These are phyloP conservation scores for Neolentinus lepideus DNA, from an alignment of 1,284 basidiomycete genomes.

Conservation along the genomic window DNA sequence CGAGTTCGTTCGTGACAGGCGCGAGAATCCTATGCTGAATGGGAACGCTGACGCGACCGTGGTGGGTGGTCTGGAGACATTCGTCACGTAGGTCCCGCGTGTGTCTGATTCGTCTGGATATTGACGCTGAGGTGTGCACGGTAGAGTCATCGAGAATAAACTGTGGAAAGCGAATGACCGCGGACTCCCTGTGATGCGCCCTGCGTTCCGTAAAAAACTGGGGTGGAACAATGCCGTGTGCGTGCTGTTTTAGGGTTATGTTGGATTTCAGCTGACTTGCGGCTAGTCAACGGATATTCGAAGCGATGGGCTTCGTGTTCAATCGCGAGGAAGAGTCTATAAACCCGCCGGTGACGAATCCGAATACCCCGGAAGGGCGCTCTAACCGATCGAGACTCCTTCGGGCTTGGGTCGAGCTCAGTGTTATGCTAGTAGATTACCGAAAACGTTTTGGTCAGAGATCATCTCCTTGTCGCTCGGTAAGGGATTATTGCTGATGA, in stretches of 20 bases:
- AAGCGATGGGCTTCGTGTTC: slow-evolving; percentile 47
- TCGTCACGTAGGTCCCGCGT: slow-evolving; percentile 45
- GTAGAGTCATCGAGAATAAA: slow-evolving; percentile 64
- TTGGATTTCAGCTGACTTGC: not conserved
- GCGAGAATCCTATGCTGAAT: slow-evolving; percentile 29
- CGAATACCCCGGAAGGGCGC: slow-evolving; percentile 34
- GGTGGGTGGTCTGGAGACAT: slow-evolving; percentile 54
- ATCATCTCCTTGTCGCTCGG: no score
- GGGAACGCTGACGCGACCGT: slow-evolving; percentile 43
- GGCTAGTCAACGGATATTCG: slow-evolving; percentile 27
- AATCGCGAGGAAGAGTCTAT: slow-evolving; percentile 31
- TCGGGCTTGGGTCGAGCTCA: slow-evolving; percentile 69
- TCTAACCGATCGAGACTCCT: slow-evolving; percentile 53
- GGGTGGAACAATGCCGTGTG: slow-evolving; percentile 61
- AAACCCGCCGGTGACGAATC: slow-evolving; percentile 48
- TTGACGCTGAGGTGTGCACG: not conserved
- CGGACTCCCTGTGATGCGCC: slow-evolving; percentile 42
- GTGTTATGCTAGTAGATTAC: slow-evolving; percentile 58
- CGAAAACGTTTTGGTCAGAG: slow-evolving; percentile 38
- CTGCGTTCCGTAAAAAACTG: slow-evolving; percentile 53
- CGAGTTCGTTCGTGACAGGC: slow-evolving; percentile 32
- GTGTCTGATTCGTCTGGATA: not conserved
- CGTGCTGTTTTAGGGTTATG: slow-evolving; percentile 18
- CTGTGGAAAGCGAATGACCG: slow-evolving; percentile 65
- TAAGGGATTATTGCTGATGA: no score